These are phyloP conservation scores for Gastrodia elata DNA, from an alignment of 106 monocot species.

Conservation along the genomic window DNA sequence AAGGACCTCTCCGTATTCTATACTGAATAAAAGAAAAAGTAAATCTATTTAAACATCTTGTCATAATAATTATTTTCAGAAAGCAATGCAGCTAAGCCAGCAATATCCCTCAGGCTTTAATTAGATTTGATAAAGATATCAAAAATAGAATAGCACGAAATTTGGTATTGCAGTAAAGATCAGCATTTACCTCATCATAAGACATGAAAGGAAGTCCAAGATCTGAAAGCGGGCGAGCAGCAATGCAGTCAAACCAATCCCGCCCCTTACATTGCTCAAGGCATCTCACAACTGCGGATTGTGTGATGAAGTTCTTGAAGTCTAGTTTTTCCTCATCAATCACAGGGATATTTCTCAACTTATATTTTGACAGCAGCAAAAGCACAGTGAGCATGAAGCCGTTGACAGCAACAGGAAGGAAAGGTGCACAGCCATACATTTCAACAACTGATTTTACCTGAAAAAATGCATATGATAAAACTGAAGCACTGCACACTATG, in stretches of 20 bases:
- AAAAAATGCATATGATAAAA: slow-evolving; percentile 2
- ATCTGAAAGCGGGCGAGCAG: slow-evolving; percentile 52
- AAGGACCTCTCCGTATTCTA: not conserved
- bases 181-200: slow-evolving; percentile 53
- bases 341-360: slow-evolving; percentile 86
- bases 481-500: not conserved
- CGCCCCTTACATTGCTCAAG: slow-evolving; percentile 68
- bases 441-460: slow-evolving; percentile 68
- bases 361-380: slow-evolving; percentile 85
- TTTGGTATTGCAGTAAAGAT: not conserved
- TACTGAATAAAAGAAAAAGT: not conserved
- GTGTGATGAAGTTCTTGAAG: slow-evolving; percentile 87
- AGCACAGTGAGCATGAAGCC: slow-evolving; percentile 90
- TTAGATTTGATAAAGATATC: not conserved
- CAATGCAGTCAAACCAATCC: slow-evolving; percentile 92
- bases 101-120: too few species aligned
- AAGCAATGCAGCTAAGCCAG: not conserved
- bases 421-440: slow-evolving; percentile 68
- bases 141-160: not conserved
- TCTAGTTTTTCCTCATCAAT: slow-evolving; percentile 44
- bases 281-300: slow-evolving; percentile 75
- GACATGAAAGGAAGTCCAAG: slow-evolving; percentile 95
- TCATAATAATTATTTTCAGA: slow-evolving; percentile 2
- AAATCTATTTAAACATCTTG: not conserved
- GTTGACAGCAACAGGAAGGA: slow-evolving; percentile 61